Base-by-base conservation (phyloP, 129 eudicot species). In the Flaveria robusta region DNA sequence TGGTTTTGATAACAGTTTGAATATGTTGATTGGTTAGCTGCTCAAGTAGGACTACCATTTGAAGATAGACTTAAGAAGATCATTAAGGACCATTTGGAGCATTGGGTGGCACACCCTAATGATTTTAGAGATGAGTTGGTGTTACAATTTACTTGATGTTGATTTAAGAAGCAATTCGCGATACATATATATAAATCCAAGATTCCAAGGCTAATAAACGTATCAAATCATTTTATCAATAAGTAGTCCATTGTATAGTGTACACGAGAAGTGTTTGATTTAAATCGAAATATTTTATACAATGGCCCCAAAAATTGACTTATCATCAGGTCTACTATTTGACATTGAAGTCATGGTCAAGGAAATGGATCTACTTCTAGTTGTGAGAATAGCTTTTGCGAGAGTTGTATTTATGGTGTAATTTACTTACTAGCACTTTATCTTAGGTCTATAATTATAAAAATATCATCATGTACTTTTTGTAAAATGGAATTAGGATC, bases 1-100 rank as follows among this genome's bases (percentile, higher is more conserved):
- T 23, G 46, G 24, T 50, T 52, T 50, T 49, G 47, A 41, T 72
- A 79, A 69, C 82, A 86, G 93, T 79, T 83, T 66, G 85, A 74
- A 42, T 88, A 86, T 59, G 18, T 86, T 56, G 88, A 88, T 65
- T 86, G 90, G 90, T 46, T 88, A 76, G 88, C 88, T 50, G 78
- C 62, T 72, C 80, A 84, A 71, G 88, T 78, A 7, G 85, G 88
- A 66, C 31, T 76, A 27, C 46, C 41, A 42, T 47, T 79, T 10
- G 79, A 79, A 0, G 79, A 79, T 72, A 42, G 77, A 77, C 37
- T 82, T 22, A 87, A 85, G 71, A 55, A 80, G 37, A 50, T 77
- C 1, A n/a, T 24, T 34, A 41, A n/a, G 67, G 64, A 7, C 58
- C 24, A 13, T 79, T 65, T 49, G 2, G 68, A 65, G 47, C 37